Evolutionary conservation across 108 stramenopile genomes (phyloP), one percentile per base, ranked within the genome.

Genomic region (Schizochytrium sp.): DNA sequence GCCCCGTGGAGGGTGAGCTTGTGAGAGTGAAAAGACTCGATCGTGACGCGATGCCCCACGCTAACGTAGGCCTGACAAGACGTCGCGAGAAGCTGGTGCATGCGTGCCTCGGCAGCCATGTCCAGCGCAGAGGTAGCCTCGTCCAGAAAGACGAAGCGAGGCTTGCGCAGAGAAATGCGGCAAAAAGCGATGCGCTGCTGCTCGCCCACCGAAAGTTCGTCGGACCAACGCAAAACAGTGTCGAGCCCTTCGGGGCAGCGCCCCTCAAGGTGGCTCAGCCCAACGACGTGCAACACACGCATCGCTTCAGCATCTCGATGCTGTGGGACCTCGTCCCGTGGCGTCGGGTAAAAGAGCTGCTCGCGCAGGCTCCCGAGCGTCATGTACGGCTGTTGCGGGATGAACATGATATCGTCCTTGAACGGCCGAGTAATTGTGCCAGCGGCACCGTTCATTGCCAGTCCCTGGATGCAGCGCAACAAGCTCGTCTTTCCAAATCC

Each of bases 101-200:
- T 97, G 57, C 90, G 93, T 0, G 93, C 95, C 90, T 97, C 97
- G 5, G 95, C 91, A 21, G 57, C 76, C 43, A 95, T 92, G 90
- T 96, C 96, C 87, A 96, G 89, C 4, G 98, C 98, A 0, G 94
- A 95, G 12, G 98, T 98, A 2, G 97, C 97, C 90, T 96, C 96
- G 83, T 98, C 98, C 47, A 98, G 90, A 57, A 98, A 96, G 8
- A 96, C 96, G 21, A 98, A 87, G 23, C 91, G 88, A n/a, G 98
- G 98, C 89, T 92, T 88, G 90, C 96, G 95, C 72, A 97, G 94
- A 44, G 98, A 88, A 5, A 98, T 88, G 29, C 98, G 91, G 5
- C 95, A 97, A 90, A 98, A 98, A 8, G 97, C 97, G n/a, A 99
- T 92, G n/a, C 93, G 88, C 58, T 98, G 98, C 89, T 99, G 98